A percentile compares a stretch with the other conserved stretches of the same genome.
These are phyloP conservation scores for Senna siamea DNA, from an alignment of 306 rosid genomes.

Conservation along the genomic window DNA sequence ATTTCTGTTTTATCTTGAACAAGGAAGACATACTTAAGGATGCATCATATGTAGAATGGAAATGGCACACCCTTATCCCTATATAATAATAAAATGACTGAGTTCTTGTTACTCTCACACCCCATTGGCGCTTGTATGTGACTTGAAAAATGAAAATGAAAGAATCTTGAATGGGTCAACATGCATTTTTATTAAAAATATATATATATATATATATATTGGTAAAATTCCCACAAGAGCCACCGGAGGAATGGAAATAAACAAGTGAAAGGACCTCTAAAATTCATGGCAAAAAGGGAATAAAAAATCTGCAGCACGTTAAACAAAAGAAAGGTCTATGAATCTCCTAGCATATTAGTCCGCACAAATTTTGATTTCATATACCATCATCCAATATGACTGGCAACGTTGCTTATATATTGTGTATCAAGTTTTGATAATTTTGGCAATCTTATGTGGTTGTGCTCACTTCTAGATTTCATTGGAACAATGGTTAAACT, in stretches of 20 bases:
- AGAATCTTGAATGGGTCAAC: background rate
- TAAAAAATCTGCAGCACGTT: background rate
- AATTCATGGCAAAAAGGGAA: background rate
- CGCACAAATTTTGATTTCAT: background rate
- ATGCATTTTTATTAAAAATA: background rate
- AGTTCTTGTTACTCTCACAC: background rate
- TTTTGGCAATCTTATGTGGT: background rate
- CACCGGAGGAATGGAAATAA: background rate
- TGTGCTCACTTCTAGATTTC: background rate
- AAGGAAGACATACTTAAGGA: no score
- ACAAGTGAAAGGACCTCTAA: background rate
- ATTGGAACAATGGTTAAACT: background rate
- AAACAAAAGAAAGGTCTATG: background rate
- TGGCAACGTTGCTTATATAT: background rate
- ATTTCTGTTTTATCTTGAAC: no score
- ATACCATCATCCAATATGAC: slow-evolving; percentile 1
- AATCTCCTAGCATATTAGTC: background rate
- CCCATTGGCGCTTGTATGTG: background rate
- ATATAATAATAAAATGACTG: background rate
- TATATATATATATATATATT: no score
- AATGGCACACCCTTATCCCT: background rate
- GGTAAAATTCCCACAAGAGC: background rate
- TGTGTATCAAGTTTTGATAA: slow-evolving; percentile 27
- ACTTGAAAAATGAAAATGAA: background rate
- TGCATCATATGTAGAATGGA: background rate